A percentile compares a stretch with the other conserved stretches of the same genome.
phyloP scores from a whole-genome alignment of 352 stramenopile species.

The Pythium graminicola region DNA sequence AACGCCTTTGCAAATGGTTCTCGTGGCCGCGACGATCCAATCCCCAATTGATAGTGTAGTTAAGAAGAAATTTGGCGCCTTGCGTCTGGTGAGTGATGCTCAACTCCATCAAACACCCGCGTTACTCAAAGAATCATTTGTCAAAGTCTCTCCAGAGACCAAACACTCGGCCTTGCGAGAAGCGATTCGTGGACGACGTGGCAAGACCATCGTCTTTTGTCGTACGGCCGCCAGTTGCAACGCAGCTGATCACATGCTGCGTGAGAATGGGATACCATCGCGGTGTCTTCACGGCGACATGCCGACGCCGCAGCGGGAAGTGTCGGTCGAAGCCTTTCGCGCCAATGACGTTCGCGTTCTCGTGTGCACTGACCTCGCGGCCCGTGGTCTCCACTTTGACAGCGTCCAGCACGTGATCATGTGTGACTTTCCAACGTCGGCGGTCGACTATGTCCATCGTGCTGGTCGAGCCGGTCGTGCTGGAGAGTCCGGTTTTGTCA shows the following conservation, averaged over 20 bases:
- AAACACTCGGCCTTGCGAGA: slow-evolving; percentile 71
- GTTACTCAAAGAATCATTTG: slow-evolving; percentile 56
- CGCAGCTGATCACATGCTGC: slow-evolving; percentile 78
- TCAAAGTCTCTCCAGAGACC: slow-evolving; percentile 48
- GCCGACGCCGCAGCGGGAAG: slow-evolving; percentile 83
- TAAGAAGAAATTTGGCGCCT: slow-evolving; percentile 55
- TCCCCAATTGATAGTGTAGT: slow-evolving; percentile 65
- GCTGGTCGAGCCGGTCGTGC: slow-evolving; percentile 87
- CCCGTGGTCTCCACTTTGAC: slow-evolving; percentile 85
- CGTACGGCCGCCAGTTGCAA: slow-evolving; percentile 63
- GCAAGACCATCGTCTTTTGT: slow-evolving; percentile 75
- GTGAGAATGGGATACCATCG: slow-evolving; percentile 58
- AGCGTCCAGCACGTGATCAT: slow-evolving; percentile 91
- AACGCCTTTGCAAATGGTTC: slow-evolving; percentile 51
- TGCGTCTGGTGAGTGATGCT: slow-evolving; percentile 56
- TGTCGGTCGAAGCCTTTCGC: slow-evolving; percentile 96
- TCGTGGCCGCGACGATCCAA: slow-evolving; percentile 66
- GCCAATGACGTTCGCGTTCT: slow-evolving; percentile 90
- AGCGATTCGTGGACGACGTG: slow-evolving; percentile 36
- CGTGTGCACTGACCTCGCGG: slow-evolving; percentile 88
- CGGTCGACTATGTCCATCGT: slow-evolving; percentile 94
- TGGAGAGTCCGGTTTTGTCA: slow-evolving; percentile 73
- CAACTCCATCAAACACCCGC: slow-evolving; percentile 65
- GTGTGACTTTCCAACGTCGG: slow-evolving; percentile 90
- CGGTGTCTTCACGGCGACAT: slow-evolving; percentile 75